Conservation (phyloP, 352 stramenopile genomes). For the Halophytophthora polymorphica region DNA sequence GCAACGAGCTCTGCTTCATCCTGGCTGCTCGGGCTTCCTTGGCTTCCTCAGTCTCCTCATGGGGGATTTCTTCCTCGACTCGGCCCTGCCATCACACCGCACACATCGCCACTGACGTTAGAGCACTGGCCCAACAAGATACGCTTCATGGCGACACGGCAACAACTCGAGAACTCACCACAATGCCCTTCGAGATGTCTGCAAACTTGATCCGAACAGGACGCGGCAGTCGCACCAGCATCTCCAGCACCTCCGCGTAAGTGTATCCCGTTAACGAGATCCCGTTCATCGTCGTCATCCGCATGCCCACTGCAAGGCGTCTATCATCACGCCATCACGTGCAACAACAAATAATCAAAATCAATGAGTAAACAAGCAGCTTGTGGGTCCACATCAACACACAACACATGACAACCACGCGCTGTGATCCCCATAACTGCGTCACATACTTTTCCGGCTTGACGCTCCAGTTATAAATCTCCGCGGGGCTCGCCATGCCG, state of each 20-base stretch:
- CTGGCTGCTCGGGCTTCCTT: conserved; percentile 59
- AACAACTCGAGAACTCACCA: too few relatives aligned
- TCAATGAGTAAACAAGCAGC: too few relatives aligned
- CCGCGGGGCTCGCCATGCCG: conserved; percentile 76
- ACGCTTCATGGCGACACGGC: conserved; percentile 4
- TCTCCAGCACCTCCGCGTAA: conserved; percentile 77
- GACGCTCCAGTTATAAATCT: conserved; percentile 90
- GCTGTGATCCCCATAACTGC: too few relatives aligned
- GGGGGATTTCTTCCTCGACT: conserved; percentile 51
- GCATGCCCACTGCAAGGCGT: conserved; percentile 75
- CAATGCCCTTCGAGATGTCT: conserved; percentile 80
- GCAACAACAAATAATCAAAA: too few relatives aligned
- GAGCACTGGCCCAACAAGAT: neutral
- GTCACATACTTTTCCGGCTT: conserved; percentile 77
- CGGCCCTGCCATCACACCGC: conserved; percentile 30
- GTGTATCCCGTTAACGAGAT: conserved; percentile 73
- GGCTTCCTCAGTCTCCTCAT: conserved; percentile 69
- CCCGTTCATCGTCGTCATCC: conserved; percentile 81
- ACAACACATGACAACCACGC: too few relatives aligned
- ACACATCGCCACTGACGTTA: neutral
- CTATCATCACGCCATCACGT: too few relatives aligned
- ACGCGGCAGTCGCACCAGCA: conserved; percentile 58
- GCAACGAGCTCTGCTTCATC: conserved; percentile 59
- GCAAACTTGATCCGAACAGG: conserved; percentile 84
- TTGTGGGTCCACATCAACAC: too few relatives aligned